These are phyloP conservation scores for Fusarium sp. DNA, from an alignment of 2,329 filamentous ascomycete species.

Conservation along the genomic window DNA sequence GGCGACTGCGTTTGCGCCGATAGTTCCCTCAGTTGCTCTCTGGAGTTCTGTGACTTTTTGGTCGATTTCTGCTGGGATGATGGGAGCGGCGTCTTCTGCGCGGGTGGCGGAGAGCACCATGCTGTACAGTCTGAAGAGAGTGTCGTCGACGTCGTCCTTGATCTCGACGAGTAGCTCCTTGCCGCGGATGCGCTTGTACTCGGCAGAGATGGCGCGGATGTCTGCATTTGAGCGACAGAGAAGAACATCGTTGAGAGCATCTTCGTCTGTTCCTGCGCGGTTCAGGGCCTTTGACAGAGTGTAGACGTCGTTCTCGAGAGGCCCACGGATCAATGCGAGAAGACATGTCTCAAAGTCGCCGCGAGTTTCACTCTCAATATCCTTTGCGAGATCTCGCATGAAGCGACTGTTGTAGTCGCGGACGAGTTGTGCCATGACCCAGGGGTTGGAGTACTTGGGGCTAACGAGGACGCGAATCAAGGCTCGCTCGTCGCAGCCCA, in stretches of 20 bases:
- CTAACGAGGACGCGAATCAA: constrained; percentile 51
- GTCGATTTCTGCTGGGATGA: constrained; percentile 51
- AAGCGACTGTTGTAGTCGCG: constrained; percentile 54
- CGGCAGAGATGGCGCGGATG: constrained; percentile 51
- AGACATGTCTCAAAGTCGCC: constrained; percentile 52
- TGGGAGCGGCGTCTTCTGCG: constrained; percentile 48
- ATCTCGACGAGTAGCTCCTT: constrained; percentile 52
- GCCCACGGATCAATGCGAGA: constrained; percentile 51
- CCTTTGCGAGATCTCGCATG: constrained; percentile 52
- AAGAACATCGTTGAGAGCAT: constrained; percentile 54
- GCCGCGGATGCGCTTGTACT: constrained; percentile 50
- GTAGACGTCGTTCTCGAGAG: constrained; percentile 52
- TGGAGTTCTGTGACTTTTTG: constrained; percentile 54
- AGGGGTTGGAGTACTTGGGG: constrained; percentile 53
- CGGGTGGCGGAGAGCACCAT: constrained; percentile 51
- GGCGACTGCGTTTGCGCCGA: constrained; percentile 50
- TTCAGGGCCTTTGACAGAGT: constrained; percentile 51
- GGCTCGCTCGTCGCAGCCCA: constrained; percentile 53
- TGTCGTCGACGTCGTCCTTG: constrained; percentile 52
- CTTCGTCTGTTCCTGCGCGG: constrained; percentile 53
- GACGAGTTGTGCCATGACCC: constrained; percentile 52
- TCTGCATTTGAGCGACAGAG: constrained; percentile 56
- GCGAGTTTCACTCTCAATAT: constrained; percentile 54
- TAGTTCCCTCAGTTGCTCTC: constrained; percentile 51
- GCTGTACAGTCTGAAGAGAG: constrained; percentile 53